Conservation (phyloP, 2,329 filamentous ascomycete genomes). For the Talaromyces funiculosus region DNA sequence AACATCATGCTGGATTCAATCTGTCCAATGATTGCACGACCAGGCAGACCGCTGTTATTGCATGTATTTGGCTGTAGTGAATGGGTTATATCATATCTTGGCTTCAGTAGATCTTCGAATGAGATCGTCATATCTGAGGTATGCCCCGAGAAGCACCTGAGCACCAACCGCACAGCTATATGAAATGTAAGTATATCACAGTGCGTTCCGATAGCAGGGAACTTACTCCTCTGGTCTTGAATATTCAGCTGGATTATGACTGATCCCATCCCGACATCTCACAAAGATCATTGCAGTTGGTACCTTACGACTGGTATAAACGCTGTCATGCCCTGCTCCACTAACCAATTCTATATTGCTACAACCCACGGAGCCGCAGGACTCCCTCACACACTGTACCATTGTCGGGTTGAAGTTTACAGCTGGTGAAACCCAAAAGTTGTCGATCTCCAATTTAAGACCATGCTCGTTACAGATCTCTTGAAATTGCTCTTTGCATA, state of each 20-base stretch:
- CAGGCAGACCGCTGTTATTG: no score
- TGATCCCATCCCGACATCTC: slow-evolving; percentile 57
- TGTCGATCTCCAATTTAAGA: background rate
- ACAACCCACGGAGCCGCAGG: background rate
- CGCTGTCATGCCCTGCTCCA: slow-evolving; percentile 43
- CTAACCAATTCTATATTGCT: slow-evolving; percentile 2
- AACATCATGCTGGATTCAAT: no score
- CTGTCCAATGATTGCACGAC: no score
- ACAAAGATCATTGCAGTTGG: slow-evolving; percentile 65
- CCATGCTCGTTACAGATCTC: background rate
- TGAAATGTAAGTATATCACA: background rate
- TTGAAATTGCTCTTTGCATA: background rate
- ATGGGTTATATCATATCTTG: background rate
- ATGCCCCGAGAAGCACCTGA: slow-evolving; percentile 9
- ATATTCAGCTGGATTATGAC: slow-evolving; percentile 59
- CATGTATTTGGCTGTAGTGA: no score
- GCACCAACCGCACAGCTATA: background rate
- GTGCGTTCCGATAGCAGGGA: background rate
- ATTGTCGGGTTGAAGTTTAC: slow-evolving; percentile 3
- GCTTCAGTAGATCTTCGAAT: background rate
- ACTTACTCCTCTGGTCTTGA: slow-evolving; percentile 10
- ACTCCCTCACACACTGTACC: slow-evolving; percentile 6
- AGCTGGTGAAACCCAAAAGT: slow-evolving; percentile 7
- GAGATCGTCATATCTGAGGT: slow-evolving; percentile 8
- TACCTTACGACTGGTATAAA: slow-evolving; percentile 54